Base-by-base conservation (phyloP, 257 asterid genomes). In the Rhazya stricta region DNA sequence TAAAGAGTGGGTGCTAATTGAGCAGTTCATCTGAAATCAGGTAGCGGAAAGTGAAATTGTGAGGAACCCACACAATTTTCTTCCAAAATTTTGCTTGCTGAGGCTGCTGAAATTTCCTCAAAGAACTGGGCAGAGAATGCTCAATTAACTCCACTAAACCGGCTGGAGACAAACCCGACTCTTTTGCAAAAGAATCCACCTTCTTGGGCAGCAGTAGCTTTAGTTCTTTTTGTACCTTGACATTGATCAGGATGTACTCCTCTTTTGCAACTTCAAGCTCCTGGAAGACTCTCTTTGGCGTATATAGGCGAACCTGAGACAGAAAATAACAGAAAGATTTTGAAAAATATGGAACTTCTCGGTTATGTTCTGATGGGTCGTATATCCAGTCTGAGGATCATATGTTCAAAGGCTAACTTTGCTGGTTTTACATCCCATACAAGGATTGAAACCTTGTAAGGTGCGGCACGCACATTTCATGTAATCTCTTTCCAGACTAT, bases 181-280 rank as follows among this genome's bases (percentile, higher is more conserved):
- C 97, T 85, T 94, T 94, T 6, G 78, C 80, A 78, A 75, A 90
- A 77, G 75, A 77, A 16, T 92, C 97, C 71, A 94, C 90, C 9
- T 85, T 90, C 80, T 90, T 94, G 0, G 99, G 97, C 23, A 94
- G 71, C 43, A 82, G 67, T 78, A 94, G 37, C 68, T 87, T 94
- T 48, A 84, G 84, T 67, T 92, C 97, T 72, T 89, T 90, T 23
- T 91, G 89, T 71, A 82, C 27, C 81, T 73, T 90, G 61, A 81
- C 53, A 74, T 81, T 89, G 80, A 86, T 85, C 65, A 87, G 94
- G 61, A 94, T 81, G 83, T 92, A 90, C 81, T 94, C 97, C 79
- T 94, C 99, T 85, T 92, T 94, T 13, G 96, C 97, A 75, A 90
- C 85, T 80, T 94, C 99, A 9, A 94, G 90, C 69, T 92, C 97